A percentile compares a stretch with the other conserved stretches of the same genome.
Evolutionary conservation across 192 early-diverging fungal species (phyloP).

Genomic region (Podila horticola): DNA sequence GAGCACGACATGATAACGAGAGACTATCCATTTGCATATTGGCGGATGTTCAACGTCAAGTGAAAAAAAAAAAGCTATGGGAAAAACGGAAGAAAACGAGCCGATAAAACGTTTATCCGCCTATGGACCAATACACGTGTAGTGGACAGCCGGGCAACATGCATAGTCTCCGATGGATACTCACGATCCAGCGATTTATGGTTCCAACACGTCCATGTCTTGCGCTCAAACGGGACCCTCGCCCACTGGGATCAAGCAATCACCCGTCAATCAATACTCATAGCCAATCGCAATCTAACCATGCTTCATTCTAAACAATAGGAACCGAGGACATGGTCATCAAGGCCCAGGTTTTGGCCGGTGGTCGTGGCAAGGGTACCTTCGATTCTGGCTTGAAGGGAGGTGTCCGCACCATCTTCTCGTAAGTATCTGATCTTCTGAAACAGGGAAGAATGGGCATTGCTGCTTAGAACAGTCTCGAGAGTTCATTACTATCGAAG

Average conservation of each 20-base stretch:
- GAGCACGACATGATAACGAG: too few relatives aligned
- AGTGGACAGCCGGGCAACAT: neutral
- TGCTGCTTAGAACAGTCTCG: too few relatives aligned
- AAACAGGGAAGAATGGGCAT: too few relatives aligned
- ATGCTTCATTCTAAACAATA: slow-evolving; percentile 5
- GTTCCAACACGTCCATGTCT: neutral
- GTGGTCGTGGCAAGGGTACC: slow-evolving; percentile 97
- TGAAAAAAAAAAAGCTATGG: too few relatives aligned
- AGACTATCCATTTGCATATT: too few relatives aligned
- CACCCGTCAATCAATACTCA: neutral
- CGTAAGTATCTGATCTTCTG: slow-evolving; percentile 63
- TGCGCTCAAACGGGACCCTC: neutral
- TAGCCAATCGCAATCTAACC: neutral
- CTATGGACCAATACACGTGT: neutral
- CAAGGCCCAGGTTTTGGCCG: slow-evolving; percentile 93
- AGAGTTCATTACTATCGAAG: too few relatives aligned
- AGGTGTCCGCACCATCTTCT: slow-evolving; percentile 93
- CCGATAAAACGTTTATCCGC: slow-evolving; percentile 3
- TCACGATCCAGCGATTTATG: neutral
- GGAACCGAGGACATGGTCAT: slow-evolving; percentile 79
- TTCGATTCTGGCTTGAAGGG: slow-evolving; percentile 97
- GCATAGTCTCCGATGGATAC: neutral
- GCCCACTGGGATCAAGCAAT: neutral
- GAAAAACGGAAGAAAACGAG: neutral
- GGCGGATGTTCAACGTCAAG: too few relatives aligned